Conservation (phyloP, 73 alveolate genomes). For the Strombidium stylifer region DNA sequence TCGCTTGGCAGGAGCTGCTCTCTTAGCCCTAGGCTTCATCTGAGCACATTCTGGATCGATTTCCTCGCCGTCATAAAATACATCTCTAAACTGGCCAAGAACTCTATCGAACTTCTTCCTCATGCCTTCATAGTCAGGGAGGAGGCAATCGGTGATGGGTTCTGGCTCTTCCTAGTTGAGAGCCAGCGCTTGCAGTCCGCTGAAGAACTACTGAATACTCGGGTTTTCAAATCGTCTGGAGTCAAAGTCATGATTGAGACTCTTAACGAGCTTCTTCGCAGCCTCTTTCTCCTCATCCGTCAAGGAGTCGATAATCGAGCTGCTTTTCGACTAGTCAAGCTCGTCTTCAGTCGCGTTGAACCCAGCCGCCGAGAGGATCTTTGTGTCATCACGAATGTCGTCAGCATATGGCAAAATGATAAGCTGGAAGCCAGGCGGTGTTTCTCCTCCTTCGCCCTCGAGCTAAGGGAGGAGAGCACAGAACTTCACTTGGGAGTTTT, state of each 20-base stretch:
- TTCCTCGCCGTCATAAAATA: constrained; percentile 42
- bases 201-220: constrained; percentile 42
- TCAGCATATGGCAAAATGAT: constrained; percentile 87
- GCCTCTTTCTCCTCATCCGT: constrained; percentile 33
- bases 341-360: neutral
- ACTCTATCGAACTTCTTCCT: constrained; percentile 30
- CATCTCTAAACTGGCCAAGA: constrained; percentile 36
- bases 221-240: constrained; percentile 69
- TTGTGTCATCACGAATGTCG: constrained; percentile 72
- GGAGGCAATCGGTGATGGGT: constrained; percentile 46
- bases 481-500: constrained; percentile 87
- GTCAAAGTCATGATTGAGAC: constrained; percentile 50
- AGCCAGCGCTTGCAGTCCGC: constrained; percentile 66
- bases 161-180: constrained; percentile 63
- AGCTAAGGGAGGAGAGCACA: constrained; percentile 95
- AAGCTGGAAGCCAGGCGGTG: constrained; percentile 84
- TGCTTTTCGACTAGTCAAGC: neutral
- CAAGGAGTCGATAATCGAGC: constrained; percentile 21
- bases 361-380: constrained; percentile 43
- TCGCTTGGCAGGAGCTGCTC: constrained; percentile 3
- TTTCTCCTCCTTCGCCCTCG: constrained; percentile 64
- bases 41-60: constrained; percentile 47
- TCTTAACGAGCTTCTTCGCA: constrained; percentile 55
- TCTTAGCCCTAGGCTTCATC: neutral
- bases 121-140: constrained; percentile 65